Evolutionary conservation across 108 stramenopile genomes (phyloP).

Genomic region (Craspedostauros australis): DNA sequence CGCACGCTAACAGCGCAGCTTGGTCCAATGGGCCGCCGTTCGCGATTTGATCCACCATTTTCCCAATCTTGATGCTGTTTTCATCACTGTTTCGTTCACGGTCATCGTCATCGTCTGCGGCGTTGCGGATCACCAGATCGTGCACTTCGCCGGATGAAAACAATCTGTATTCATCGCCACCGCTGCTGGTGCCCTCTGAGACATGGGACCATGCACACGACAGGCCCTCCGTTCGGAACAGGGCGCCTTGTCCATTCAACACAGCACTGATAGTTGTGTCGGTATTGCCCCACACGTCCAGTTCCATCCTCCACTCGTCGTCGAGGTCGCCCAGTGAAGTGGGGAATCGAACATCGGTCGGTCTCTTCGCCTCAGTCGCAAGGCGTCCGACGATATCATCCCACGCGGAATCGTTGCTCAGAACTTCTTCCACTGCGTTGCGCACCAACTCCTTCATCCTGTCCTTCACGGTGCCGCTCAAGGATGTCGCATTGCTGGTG

Average conservation of each 20-base stretch:
- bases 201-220: conserved; percentile 58
- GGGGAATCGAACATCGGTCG: conserved; percentile 36
- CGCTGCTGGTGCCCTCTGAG: conserved; percentile 5
- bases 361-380: conserved; percentile 61
- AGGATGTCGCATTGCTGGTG: background rate
- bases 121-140: background rate
- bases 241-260: conserved; percentile 21
- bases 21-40: conserved; percentile 17
- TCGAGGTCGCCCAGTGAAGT: conserved; percentile 21
- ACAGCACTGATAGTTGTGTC: conserved; percentile 26
- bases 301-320: conserved; percentile 13
- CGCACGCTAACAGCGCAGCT: too few relatives aligned
- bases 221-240: conserved; percentile 72
- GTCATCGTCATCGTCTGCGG: background rate
- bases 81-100: background rate
- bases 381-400: conserved; percentile 66
- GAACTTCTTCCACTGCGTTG: conserved; percentile 39
- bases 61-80: background rate
- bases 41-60: conserved; percentile 15
- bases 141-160: conserved; percentile 2
- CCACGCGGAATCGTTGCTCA: conserved; percentile 54
- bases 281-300: conserved; percentile 34
- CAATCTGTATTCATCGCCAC: background rate
- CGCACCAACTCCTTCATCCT: conserved; percentile 50
- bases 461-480: conserved; percentile 44